Base-by-base conservation (phyloP, 2,329 filamentous ascomycete species). In the Achaetomium macrosporum region DNA sequence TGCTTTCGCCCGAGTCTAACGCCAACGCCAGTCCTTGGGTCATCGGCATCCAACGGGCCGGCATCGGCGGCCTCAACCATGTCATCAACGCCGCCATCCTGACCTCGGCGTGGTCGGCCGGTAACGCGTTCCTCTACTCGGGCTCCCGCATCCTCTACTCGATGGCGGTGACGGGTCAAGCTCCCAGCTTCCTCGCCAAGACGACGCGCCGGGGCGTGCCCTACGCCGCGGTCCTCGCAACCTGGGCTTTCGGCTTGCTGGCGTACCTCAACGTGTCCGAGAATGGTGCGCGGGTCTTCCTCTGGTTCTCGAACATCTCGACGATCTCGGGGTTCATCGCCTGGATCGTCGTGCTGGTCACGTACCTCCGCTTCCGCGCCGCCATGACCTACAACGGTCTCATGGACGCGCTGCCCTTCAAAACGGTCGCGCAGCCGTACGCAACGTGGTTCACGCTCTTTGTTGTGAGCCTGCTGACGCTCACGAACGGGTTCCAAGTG, bases 401-500 rank as follows among this genome's bases (percentile, higher is more conserved):
- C 58, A 60, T 77, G 33, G 62, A 75, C 19, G 67, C 66, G 1
- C 68, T 81, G 4, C 80, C 81, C 0, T 83, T 76, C 71, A 69
- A 63, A 47, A 78, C 78, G 0, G 69, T 70, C 0, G 64, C 75
- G 12, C 79, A 83, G 65, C 81, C 87, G 0, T 90, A 84, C 63
- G 81, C 81, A 2, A 78, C 85, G 0, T 88, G 76, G 62, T 69
- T 78, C 50, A 75, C 77, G 10, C 75, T 89, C 1, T 65, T 77
- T 15, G 64, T 82, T 20, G 77, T 89, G 49, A 65, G 68, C 3
- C 69, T 88, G 25, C 73, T 91, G n/a, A 80, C 77, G 1, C 68
- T 91, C 3, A 84, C 88, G 60, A 89, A 89, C 61, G 88, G 87
- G 1, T 92, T 90, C 68, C 78, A 83, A 35, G 79, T 86, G 13